Base-by-base conservation (phyloP, 73 alveolate species). In the Paramecium sexaurelia region DNA sequence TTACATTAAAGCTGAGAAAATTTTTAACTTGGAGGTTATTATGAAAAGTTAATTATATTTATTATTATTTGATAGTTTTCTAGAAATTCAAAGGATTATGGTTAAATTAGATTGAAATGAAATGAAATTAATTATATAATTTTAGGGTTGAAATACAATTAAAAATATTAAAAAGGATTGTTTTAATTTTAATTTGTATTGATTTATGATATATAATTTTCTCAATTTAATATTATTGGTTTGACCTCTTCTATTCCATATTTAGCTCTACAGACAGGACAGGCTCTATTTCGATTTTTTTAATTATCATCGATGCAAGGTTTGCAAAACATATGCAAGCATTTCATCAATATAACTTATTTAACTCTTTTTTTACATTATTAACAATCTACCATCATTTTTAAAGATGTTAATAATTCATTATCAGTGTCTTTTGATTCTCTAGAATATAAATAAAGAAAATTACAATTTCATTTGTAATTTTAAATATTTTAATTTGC, bases 231-330 rank as follows among this genome's bases (percentile, higher is more conserved):
- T 73, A 29, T 73, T 35, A 78, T 78, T 2, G 68, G 13, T 20
- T 78, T 78, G 15, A 39, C 73, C 22, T 78, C 90, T 24, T 78
- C 90, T 7, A 41, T 39, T 41, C 90, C 73, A 24, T 78, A 78
- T 17, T 43, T 78, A 7, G 90, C 55, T 39, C 90, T 37, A 22
- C 90, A 78, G 5, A 78, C 90, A 17, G 90, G 90, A 78, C 90
- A 78, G 15, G 90, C 90, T 41, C 90, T 37, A 78, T 78, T 78
- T 22, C 90, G 26, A 43, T 78, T 78, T 33, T 45, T 78, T 61
- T 78, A 45, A 22, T 78, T 78, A 8, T 78, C 90, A 7, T 78
- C 90, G 4, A 78, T 41, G 33, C 90, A 78, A 40, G 68, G 75
- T 33, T 24, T 78, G 24, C 90, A 78, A 15, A 78, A 78, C 90